These are phyloP conservation scores for Ceratocystis albifundus DNA, from an alignment of 2,329 filamentous ascomycete species.

Conservation along the genomic window DNA sequence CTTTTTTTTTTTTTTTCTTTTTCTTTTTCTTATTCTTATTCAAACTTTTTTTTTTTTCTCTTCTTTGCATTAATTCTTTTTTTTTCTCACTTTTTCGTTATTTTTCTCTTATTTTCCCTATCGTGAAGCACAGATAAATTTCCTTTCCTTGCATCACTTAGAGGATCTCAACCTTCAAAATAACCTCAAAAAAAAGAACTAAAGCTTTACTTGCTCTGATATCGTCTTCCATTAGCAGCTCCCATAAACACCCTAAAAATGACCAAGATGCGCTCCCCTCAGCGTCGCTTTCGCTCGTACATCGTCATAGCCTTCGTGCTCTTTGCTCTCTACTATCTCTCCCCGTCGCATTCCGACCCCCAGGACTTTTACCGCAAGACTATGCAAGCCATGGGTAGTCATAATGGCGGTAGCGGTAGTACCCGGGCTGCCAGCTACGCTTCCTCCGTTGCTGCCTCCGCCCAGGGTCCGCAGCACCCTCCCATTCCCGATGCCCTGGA, in stretches of 20 bases:
- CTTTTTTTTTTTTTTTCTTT: conserved; percentile 31
- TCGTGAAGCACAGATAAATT: not conserved
- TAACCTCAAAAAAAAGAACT: conserved; percentile 2
- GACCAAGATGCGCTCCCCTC: conserved; percentile 19
- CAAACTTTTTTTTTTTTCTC: not conserved
- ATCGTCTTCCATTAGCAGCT: not conserved
- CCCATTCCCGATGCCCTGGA: conserved; percentile 45
- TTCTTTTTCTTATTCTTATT: not conserved
- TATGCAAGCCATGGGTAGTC: conserved; percentile 41
- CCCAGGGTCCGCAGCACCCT: conserved; percentile 39
- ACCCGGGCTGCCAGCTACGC: conserved; percentile 32
- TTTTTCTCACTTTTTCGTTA: conserved; percentile 31
- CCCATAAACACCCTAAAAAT: conserved; percentile 2
- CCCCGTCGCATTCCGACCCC: conserved; percentile 19
- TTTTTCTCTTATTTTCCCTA: not conserved
- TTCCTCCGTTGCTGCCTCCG: not conserved
- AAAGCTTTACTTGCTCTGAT: not conserved
- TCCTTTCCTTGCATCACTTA: not conserved
- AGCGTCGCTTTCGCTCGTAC: conserved; percentile 19
- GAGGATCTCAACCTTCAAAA: not conserved
- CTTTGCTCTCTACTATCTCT: conserved; percentile 22
- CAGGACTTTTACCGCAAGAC: conserved; percentile 52
- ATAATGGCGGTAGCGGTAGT: conserved; percentile 31
- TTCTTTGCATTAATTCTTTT: not conserved
- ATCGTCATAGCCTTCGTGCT: conserved; percentile 17